Conservation (phyloP, 2,329 filamentous ascomycete genomes). For the Ceratocystiopsis brevicomis region DNA sequence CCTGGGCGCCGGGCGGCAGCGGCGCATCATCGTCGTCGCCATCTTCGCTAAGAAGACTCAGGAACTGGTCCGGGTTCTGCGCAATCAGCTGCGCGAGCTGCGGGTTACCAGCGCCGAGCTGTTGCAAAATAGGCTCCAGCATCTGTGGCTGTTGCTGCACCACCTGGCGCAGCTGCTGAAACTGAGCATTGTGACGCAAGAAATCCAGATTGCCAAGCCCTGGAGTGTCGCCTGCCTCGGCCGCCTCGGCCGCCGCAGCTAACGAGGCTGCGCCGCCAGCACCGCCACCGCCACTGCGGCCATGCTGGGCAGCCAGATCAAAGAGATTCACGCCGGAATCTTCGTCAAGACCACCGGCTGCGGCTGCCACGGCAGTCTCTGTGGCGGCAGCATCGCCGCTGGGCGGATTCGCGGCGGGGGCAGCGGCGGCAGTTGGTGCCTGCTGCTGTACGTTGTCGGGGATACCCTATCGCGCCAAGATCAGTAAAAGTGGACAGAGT, state of each 20-base stretch:
- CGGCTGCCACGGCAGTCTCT: conserved; percentile 22
- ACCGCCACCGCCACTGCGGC: conserved; percentile 24
- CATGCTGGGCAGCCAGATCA: conserved; percentile 70
- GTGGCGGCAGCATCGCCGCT: conserved; percentile 12
- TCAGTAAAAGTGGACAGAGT: background rate
- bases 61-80: conserved; percentile 80
- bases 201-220: conserved; percentile 74
- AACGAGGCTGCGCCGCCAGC: conserved; percentile 24
- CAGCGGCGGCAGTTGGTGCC: conserved; percentile 9
- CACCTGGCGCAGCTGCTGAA: conserved; percentile 91
- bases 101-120: conserved; percentile 87
- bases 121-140: conserved; percentile 94
- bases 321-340: conserved; percentile 72
- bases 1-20: conserved; percentile 71
- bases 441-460: conserved; percentile 51
- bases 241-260: conserved; percentile 27
- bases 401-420: conserved; percentile 16
- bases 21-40: conserved; percentile 58
- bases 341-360: conserved; percentile 30
- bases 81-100: conserved; percentile 85
- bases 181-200: conserved; percentile 85
- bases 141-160: conserved; percentile 96
- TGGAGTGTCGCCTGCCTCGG: conserved; percentile 25
- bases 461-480: conserved; percentile 46
- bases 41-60: conserved; percentile 77